These are phyloP conservation scores for Kickxella alabastrina DNA, from an alignment of 192 early-diverging fungal species.

Conservation along the genomic window DNA sequence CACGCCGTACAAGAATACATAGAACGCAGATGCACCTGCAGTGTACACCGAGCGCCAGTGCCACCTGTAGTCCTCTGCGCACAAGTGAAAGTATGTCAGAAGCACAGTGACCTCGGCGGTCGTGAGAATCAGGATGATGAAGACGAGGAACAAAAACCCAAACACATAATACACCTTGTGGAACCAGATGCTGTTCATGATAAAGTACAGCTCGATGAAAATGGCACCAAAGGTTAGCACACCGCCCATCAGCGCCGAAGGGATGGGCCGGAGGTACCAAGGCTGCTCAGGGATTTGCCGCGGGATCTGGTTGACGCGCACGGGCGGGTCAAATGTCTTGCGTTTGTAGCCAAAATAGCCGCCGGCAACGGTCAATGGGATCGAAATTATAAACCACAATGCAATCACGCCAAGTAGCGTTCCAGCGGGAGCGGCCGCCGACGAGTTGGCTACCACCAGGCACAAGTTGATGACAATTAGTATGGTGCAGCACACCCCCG, in stretches of 20 bases:
- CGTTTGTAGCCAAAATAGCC: conserved; percentile 66
- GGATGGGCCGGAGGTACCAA: conserved; percentile 70
- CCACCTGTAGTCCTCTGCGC: conserved; percentile 81
- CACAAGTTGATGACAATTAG: conserved; percentile 80
- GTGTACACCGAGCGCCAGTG: conserved; percentile 88
- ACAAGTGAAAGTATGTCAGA: conserved; percentile 86
- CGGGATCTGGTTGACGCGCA: conserved; percentile 90
- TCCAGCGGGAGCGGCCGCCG: conserved; percentile 83
- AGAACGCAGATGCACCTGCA: conserved; percentile 76
- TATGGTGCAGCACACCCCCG: conserved; percentile 56
- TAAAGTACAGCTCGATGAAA: conserved; percentile 96
- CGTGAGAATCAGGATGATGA: conserved; percentile 77
- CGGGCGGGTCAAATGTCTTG: conserved; percentile 67
- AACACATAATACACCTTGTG: conserved; percentile 91
- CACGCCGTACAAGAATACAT: conserved; percentile 85
- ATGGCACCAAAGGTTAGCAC: conserved; percentile 89
- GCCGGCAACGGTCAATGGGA: conserved; percentile 80
- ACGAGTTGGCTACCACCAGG: conserved; percentile 73
- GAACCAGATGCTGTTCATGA: conserved; percentile 92
- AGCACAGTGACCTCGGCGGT: conserved; percentile 84
- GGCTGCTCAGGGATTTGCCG: conserved; percentile 87
- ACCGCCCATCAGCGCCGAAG: conserved; percentile 75
- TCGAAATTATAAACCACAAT: conserved; percentile 81
- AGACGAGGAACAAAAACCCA: conserved; percentile 88
- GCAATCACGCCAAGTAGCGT: conserved; percentile 77